A percentile compares a stretch with the other conserved stretches of the same genome.
phyloP scores from a whole-genome alignment of 2,329 filamentous ascomycete genomes.

The Diaporthe aspalathi region DNA sequence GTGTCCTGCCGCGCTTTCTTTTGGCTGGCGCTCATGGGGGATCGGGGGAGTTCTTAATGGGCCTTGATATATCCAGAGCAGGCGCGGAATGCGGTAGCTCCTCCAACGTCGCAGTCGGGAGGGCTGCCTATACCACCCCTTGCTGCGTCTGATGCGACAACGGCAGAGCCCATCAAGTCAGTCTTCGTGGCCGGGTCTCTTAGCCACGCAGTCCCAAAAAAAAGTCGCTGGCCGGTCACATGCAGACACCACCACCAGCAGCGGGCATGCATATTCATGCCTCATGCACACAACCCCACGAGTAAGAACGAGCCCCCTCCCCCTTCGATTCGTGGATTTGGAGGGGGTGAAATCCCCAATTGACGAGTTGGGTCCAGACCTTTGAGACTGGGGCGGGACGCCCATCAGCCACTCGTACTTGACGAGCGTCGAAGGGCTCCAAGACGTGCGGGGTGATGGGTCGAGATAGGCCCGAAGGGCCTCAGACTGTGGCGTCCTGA shows the following conservation, averaged over 20 bases:
- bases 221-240: conserved; percentile 30
- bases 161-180: conserved; percentile 14
- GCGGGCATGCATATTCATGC: conserved; percentile 27
- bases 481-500: conserved; percentile 30
- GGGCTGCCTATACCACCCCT: too few species aligned
- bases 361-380: conserved; percentile 30
- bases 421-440: conserved; percentile 21
- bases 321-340: conserved; percentile 25
- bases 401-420: conserved; percentile 33
- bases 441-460: conserved; percentile 18
- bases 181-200: conserved; percentile 11
- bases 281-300: conserved; percentile 25
- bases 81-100: conserved; percentile 8
- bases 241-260: conserved; percentile 22
- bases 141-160: conserved; percentile 18
- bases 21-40: background rate
- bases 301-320: background rate
- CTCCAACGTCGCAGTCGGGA: conserved; percentile 28
- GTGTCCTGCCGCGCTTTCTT: conserved; percentile 12
- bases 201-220: conserved; percentile 1
- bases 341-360: background rate
- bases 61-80: conserved; percentile 7
- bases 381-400: conserved; percentile 16
- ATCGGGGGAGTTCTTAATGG: conserved; percentile 5
- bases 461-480: conserved; percentile 11